Percentiles rank a stretch among this genome's conserved stretches.
phyloP scores from a whole-genome alignment of 805 yeast genomes.

The Wickerhamomyces hampshirensis region DNA sequence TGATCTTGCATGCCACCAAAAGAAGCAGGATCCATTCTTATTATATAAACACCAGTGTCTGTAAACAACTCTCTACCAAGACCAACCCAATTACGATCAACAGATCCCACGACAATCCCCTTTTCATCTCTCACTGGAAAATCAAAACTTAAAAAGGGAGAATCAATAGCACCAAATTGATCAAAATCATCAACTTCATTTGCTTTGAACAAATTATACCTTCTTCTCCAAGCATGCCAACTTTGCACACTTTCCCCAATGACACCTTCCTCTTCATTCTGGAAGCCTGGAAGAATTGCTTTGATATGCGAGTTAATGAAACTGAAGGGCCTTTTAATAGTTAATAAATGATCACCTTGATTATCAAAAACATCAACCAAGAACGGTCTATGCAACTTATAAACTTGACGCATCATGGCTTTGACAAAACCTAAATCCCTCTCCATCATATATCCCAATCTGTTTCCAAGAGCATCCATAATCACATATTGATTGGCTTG shows the following conservation, averaged over 20 bases:
- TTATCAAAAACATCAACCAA: conserved; percentile 66
- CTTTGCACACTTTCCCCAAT: conserved; percentile 88
- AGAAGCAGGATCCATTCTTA: conserved; percentile 74
- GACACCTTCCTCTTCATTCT: conserved; percentile 39
- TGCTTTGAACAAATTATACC: conserved; percentile 70
- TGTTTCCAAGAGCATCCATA: conserved; percentile 67
- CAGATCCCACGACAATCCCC: conserved; percentile 62
- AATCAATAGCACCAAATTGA: conserved; percentile 85
- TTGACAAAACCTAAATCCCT: conserved; percentile 54
- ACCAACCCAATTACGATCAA: conserved; percentile 94
- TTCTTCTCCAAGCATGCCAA: conserved; percentile 93
- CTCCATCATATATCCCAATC: conserved; percentile 78
- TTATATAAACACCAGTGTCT: conserved; percentile 88
- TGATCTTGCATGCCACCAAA: conserved; percentile 52
- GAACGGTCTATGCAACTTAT: conserved; percentile 83
- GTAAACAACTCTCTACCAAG: conserved; percentile 89
- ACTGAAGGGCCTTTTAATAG: conserved; percentile 78
- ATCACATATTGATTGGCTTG: conserved; percentile 81
- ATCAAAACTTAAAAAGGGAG: conserved; percentile 81
- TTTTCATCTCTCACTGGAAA: conserved; percentile 67
- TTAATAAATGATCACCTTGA: conserved; percentile 53
- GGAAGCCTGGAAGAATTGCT: conserved; percentile 53
- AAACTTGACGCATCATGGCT: conserved; percentile 76
- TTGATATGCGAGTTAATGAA: conserved; percentile 86
- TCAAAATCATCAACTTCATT: conserved; percentile 37